These are phyloP conservation scores for Sporothrix pseudoabietina DNA, from an alignment of 2,329 filamentous ascomycete genomes.

Conservation along the genomic window DNA sequence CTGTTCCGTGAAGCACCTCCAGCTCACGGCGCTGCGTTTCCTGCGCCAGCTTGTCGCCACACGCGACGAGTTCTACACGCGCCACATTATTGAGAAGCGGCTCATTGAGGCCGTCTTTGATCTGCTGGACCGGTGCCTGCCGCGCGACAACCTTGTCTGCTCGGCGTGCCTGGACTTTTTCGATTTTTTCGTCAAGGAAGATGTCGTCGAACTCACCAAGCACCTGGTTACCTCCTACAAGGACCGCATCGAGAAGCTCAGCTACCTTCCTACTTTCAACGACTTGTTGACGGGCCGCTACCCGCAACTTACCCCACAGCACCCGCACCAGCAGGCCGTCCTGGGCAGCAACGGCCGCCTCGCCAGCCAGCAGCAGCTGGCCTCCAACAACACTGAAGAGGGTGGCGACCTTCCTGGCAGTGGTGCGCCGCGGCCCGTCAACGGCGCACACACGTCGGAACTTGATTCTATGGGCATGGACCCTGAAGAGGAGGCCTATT, in stretches of 20 bases:
- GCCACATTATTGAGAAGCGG: conserved; percentile 77
- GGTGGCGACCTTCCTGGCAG: neutral
- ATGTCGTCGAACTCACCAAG: conserved; percentile 76
- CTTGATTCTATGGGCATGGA: conserved; percentile 58
- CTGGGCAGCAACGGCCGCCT: conserved; percentile 22
- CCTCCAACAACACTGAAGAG: neutral
- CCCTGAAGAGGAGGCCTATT: conserved; percentile 87
- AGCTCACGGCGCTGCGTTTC: conserved; percentile 89
- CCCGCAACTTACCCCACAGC: conserved; percentile 10
- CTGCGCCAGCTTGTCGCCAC: conserved; percentile 83
- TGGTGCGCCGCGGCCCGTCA: neutral
- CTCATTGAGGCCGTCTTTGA: conserved; percentile 83
- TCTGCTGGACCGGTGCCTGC: conserved; percentile 81
- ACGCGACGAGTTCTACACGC: conserved; percentile 89
- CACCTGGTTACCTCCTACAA: conserved; percentile 84
- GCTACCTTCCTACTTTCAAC: conserved; percentile 83
- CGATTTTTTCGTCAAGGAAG: conserved; percentile 82
- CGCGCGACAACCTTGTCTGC: conserved; percentile 88
- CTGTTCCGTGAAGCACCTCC: conserved; percentile 87
- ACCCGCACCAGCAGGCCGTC: conserved; percentile 64
- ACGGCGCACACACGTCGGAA: conserved; percentile 24
- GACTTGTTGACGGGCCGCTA: conserved; percentile 57
- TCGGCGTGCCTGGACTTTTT: conserved; percentile 94
- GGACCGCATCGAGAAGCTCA: conserved; percentile 72
- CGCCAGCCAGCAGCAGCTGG: conserved; percentile 6